phyloP scores from a whole-genome alignment of 805 yeast genomes.

The Schwanniomyces yamadae region DNA sequence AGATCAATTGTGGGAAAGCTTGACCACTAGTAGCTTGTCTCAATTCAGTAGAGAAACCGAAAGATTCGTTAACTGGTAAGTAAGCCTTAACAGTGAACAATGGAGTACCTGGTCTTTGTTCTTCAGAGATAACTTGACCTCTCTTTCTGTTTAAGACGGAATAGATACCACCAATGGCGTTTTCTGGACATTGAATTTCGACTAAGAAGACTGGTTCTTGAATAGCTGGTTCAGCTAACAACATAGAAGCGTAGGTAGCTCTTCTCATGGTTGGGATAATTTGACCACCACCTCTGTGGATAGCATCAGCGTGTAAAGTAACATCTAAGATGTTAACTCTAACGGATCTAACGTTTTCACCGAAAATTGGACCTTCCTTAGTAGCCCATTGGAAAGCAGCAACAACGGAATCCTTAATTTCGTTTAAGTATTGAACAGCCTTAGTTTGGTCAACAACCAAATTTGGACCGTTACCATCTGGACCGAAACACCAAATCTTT shows the following conservation, averaged over 20 bases:
- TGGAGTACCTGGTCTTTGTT: conserved; percentile 99
- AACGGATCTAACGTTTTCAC: conserved; percentile 94
- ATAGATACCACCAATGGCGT: conserved; percentile 99
- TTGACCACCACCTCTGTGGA: conserved; percentile 99
- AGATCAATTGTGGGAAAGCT: conserved; percentile 99
- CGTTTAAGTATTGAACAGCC: conserved; percentile 98
- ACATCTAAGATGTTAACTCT: conserved; percentile 99
- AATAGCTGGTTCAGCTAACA: conserved; percentile 97
- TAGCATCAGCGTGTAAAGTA: conserved; percentile 99
- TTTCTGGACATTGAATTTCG: conserved; percentile 99
- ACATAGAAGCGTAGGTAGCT: conserved; percentile 97
- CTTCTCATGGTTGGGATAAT: conserved; percentile 99
- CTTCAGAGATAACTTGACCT: conserved; percentile 99
- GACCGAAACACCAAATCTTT: conserved; percentile 99
- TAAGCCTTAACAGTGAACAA: conserved; percentile 99
- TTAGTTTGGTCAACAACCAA: conserved; percentile 98
- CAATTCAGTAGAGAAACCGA: conserved; percentile 99
- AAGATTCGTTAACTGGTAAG: conserved; percentile 99
- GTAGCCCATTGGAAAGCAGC: conserved; percentile 99
- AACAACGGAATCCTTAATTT: conserved; percentile 99
- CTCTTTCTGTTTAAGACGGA: conserved; percentile 98
- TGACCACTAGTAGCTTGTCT: conserved; percentile 99
- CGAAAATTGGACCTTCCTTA: conserved; percentile 98
- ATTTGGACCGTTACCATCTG: conserved; percentile 99
- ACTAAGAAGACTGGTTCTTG: conserved; percentile 99